phyloP scores from a whole-genome alignment of 768 basidiomycete species.

The Podaxis rugospora region DNA sequence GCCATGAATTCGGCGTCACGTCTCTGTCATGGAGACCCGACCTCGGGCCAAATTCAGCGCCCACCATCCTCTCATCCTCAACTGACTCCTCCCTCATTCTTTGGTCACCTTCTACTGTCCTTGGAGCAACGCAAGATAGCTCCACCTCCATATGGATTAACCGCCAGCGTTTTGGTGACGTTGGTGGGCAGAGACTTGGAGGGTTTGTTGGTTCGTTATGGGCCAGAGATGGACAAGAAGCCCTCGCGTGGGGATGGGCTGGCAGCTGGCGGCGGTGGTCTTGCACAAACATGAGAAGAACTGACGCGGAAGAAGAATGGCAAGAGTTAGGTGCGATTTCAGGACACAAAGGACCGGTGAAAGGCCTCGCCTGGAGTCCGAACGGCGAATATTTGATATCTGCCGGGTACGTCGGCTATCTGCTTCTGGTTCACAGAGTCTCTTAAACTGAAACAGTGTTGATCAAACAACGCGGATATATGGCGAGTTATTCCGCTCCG shows the following conservation, averaged over 20 bases:
- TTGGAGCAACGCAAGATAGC: constrained; percentile 28
- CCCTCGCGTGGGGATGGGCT: constrained; percentile 88
- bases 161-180: constrained; percentile 86
- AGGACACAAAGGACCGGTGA: constrained; percentile 83
- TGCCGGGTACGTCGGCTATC: constrained; percentile 52
- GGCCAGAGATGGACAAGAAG: constrained; percentile 58
- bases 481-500: constrained; percentile 36
- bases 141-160: constrained; percentile 84
- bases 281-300: constrained; percentile 23
- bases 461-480: constrained; percentile 95
- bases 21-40: constrained; percentile 78
- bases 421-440: background rate
- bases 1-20: constrained; percentile 94
- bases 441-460: constrained; percentile 39
- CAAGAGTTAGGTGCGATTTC: constrained; percentile 69
- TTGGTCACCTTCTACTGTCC: constrained; percentile 75
- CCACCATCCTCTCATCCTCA: constrained; percentile 84
- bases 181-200: constrained; percentile 86
- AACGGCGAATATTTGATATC: constrained; percentile 83
- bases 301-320: constrained; percentile 51
- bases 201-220: constrained; percentile 93
- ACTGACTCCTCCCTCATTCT: constrained; percentile 94
- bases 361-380: constrained; percentile 83
- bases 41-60: constrained; percentile 18
- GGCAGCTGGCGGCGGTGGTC: constrained; percentile 93